A percentile compares a stretch with the other conserved stretches of the same genome.
phyloP scores from a whole-genome alignment of 1,284 basidiomycete species.

The Schizopora paradoxa region DNA sequence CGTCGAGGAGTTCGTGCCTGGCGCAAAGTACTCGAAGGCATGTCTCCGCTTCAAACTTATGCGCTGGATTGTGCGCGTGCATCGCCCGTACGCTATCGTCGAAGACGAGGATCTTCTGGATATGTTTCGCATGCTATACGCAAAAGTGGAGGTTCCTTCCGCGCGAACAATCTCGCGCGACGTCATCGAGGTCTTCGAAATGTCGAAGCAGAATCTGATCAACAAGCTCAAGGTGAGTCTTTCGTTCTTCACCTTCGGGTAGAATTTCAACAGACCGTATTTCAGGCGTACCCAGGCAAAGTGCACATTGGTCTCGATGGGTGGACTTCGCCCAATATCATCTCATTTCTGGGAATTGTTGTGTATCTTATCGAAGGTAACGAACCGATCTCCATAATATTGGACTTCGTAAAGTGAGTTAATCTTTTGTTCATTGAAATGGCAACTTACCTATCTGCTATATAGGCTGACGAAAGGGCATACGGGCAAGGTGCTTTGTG shows the following conservation, averaged over 20 bases:
- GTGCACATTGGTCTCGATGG: constrained; percentile 7
- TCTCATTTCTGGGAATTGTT: constrained; percentile 8
- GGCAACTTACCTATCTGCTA: background rate
- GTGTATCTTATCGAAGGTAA: background rate
- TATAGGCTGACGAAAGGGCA: background rate
- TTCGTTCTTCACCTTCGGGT: background rate
- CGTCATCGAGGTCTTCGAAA: background rate
- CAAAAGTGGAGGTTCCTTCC: background rate
- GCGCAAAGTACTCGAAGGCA: background rate
- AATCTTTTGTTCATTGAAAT: background rate
- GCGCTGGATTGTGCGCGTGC: background rate
- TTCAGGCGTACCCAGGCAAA: background rate
- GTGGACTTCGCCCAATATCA: constrained; percentile 5
- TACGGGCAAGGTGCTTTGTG: constrained; percentile 3
- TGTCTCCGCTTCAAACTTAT: background rate
- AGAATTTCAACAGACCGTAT: background rate
- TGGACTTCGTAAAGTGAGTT: constrained; percentile 1
- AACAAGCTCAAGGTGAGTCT: background rate
- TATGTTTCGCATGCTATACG: background rate
- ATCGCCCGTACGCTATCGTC: constrained; percentile 3
- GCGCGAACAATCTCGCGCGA: background rate
- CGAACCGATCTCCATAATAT: background rate
- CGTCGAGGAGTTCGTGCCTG: background rate
- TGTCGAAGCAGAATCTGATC: background rate
- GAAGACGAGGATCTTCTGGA: background rate